Evolutionary conservation across 1,139 yeast genomes (phyloP).

Genomic region (Candida tetrigidarum): DNA sequence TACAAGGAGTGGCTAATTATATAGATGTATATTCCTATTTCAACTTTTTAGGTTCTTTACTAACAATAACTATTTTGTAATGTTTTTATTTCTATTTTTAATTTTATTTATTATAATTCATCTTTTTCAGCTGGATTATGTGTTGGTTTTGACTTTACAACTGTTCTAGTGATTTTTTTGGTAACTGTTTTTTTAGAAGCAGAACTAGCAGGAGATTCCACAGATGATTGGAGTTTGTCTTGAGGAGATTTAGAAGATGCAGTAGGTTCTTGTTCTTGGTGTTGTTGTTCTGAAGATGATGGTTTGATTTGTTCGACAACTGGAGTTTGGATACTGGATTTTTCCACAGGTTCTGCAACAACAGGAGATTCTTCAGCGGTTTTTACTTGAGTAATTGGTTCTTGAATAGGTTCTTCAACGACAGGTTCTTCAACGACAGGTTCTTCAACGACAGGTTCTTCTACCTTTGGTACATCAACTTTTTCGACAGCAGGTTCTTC

Average conservation of each 20-base stretch:
- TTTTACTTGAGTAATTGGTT: constrained; percentile 5
- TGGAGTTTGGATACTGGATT: constrained; percentile 5
- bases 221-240: not conserved
- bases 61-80: not conserved
- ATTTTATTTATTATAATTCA: constrained; percentile 15
- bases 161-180: constrained; percentile 15
- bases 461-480: no score
- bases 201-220: not conserved
- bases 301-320: constrained; percentile 8
- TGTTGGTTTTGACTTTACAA: constrained; percentile 13
- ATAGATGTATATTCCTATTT: not conserved
- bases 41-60: not conserved
- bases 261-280: not conserved
- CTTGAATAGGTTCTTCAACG: constrained; percentile 2
- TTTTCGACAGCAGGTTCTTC: constrained; percentile 4
- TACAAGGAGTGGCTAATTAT: no score
- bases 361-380: not conserved
- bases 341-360: constrained; percentile 5
- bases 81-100: no score
- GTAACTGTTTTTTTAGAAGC: constrained; percentile 10
- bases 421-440: constrained; percentile 2
- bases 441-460: constrained; percentile 5
- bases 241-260: not conserved
- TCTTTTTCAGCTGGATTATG: constrained; percentile 16
- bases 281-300: constrained; percentile 3